Base-by-base conservation (phyloP, 2,329 filamentous ascomycete species). In the Coleophoma crateriformis region DNA sequence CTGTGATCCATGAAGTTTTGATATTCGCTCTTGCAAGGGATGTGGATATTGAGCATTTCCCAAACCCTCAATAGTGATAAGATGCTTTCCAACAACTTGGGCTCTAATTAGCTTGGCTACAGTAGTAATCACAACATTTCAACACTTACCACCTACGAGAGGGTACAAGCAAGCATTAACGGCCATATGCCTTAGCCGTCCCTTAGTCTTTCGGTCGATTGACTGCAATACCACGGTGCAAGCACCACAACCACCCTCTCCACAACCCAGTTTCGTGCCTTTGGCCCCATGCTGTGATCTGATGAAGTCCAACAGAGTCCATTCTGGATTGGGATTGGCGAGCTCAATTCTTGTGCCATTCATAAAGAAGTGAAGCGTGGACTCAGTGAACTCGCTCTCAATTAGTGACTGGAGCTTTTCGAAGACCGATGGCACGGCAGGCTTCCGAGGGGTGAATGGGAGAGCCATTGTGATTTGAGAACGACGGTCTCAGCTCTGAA, bases 61-160 rank as follows among this genome's bases (percentile, higher is more conserved):
- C 59, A 97, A 95, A 4, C 92, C 92, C 70, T 97, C 92, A 38
- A 97, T 85, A 1, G 92, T 97, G 64, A 97, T 90, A 62, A 96
- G 88, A 78, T 97, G 92, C 67, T 97, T 97, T 41, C 92, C 92
- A 65, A 96, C 91, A 45, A 96, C 79, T 58, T 27, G 27, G 27
- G 8, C 27, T 27, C 27, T 4, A 10, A 27, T 27, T 10, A 27
- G 27, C 27, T 27, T 27, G 27, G 27, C 27, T 27, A 10, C 27
- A 7, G 8, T 27, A 10, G 6, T 27, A 27, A 27, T 27, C 27
- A 27, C 27, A 27, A 4, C 27, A 27, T 27, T 27, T 7, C 27
- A 27, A 10, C 6, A 11, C 17, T 34, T 50, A 60, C 59, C 59
- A 52, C 59, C 59, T 19, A 61, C 49, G 3, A 62, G 49, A 32